phyloP scores from a whole-genome alignment of 345 rosid genomes.

The Heritiera littoralis region DNA sequence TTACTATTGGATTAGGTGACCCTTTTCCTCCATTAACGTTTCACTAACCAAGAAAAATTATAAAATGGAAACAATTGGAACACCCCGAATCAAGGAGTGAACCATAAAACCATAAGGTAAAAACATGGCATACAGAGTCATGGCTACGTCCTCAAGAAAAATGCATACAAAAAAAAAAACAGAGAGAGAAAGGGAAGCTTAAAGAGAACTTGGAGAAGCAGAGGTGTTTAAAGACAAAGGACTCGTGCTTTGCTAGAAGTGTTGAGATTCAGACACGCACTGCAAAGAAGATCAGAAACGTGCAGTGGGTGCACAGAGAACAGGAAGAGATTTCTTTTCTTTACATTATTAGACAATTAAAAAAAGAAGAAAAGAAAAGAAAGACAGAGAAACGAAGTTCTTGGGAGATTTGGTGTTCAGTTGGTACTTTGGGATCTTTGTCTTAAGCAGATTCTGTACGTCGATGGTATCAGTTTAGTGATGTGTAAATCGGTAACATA shows the following conservation, averaged over 20 bases:
- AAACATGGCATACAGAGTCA: background rate
- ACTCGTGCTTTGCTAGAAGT: constrained; percentile 17
- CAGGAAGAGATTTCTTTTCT: constrained; percentile 19
- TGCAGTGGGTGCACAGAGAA: constrained; percentile 23
- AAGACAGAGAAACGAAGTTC: background rate
- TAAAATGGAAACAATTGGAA: background rate
- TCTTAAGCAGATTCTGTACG: constrained; percentile 35
- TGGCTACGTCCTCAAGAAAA: background rate
- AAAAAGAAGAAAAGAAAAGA: background rate
- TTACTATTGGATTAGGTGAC: constrained; percentile 41
- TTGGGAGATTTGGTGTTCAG: background rate
- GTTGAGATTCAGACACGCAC: constrained; percentile 22
- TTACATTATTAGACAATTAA: constrained; percentile 13
- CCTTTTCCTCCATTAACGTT: constrained; percentile 39
- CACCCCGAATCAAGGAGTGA: background rate
- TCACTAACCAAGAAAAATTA: constrained; percentile 12
- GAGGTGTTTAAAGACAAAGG: constrained; percentile 20
- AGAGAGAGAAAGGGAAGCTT: background rate
- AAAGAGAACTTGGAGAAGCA: background rate
- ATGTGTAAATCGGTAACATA: constrained; percentile 12
- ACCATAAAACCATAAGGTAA: background rate
- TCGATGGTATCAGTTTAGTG: constrained; percentile 31
- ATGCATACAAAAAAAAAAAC: constrained; percentile 1
- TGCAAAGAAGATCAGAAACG: constrained; percentile 34
- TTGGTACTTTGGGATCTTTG: constrained; percentile 29